A percentile compares a stretch with the other conserved stretches of the same genome.
These are phyloP conservation scores for Fusarium phyllophilum DNA, from an alignment of 2,329 filamentous ascomycete genomes.

Conservation along the genomic window DNA sequence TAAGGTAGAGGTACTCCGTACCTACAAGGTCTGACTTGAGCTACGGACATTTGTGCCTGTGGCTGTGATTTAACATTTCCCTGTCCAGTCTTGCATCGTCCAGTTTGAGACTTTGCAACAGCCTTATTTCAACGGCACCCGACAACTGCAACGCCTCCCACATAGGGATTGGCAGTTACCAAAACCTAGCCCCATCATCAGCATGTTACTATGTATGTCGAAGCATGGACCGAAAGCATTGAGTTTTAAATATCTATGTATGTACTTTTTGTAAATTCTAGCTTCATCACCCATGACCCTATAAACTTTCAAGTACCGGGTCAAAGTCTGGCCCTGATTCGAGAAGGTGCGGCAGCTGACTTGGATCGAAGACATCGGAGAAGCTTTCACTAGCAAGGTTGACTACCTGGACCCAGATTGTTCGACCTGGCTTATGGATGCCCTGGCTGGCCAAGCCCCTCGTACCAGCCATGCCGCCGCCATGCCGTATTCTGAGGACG, in stretches of 20 bases:
- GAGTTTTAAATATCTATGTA: background rate
- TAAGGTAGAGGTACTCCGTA: background rate
- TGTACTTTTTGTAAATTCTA: background rate
- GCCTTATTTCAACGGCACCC: conserved; percentile 31
- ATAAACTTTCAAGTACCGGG: background rate
- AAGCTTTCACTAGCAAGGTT: background rate
- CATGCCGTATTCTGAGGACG: background rate
- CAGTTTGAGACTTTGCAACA: conserved; percentile 11
- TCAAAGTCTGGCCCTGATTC: background rate
- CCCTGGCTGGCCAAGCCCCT: background rate
- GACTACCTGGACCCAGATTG: background rate
- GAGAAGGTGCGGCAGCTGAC: conserved; percentile 13
- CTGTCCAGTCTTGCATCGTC: background rate
- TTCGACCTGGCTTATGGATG: background rate
- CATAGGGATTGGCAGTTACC: background rate
- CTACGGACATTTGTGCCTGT: background rate
- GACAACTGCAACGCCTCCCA: background rate
- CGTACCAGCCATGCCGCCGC: background rate
- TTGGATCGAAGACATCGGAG: background rate
- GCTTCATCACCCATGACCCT: background rate
- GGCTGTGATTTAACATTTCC: background rate
- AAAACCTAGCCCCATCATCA: background rate
- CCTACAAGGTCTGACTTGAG: background rate
- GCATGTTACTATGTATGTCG: background rate
- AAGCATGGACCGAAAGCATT: background rate